A percentile compares a stretch with the other conserved stretches of the same genome.
Evolutionary conservation across 345 rosid genomes (phyloP).

Genomic region (Raphanus raphanistrum): DNA sequence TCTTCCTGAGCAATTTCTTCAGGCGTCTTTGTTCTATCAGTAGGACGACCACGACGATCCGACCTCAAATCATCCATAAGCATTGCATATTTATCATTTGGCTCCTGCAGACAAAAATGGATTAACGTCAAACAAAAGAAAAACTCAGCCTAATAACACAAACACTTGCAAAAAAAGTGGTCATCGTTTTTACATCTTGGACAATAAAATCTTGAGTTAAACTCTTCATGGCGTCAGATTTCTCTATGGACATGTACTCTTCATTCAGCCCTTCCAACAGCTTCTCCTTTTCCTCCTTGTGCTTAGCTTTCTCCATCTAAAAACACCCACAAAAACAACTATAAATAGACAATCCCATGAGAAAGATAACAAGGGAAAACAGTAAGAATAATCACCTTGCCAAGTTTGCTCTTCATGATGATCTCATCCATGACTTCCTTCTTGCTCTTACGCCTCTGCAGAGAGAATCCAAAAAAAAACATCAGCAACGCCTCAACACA

Average conservation of each 20-base stretch:
- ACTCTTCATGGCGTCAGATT: slow-evolving; percentile 56
- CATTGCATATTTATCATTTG: slow-evolving; percentile 61
- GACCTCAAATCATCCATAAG: slow-evolving; percentile 56
- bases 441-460: slow-evolving; percentile 81
- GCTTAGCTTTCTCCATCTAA: slow-evolving; percentile 88
- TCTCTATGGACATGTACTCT: slow-evolving; percentile 60
- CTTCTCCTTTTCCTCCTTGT: slow-evolving; percentile 79
- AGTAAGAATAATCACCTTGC: slow-evolving; percentile 56
- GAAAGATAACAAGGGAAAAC: slow-evolving; percentile 12
- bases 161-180: neutral
- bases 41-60: slow-evolving; percentile 78
- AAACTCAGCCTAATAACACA: slow-evolving; percentile 11
- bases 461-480: slow-evolving; percentile 15
- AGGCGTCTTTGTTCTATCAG: slow-evolving; percentile 85
- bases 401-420: slow-evolving; percentile 91
- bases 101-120: slow-evolving; percentile 39
- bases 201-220: slow-evolving; percentile 53
- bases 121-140: slow-evolving; percentile 11
- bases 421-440: slow-evolving; percentile 91
- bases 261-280: slow-evolving; percentile 79
- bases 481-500: neutral
- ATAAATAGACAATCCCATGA: neutral
- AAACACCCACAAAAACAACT: slow-evolving; percentile 2
- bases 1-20: slow-evolving; percentile 97
- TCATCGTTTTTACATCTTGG: slow-evolving; percentile 13